Evolutionary conservation across 2,329 filamentous ascomycete genomes (phyloP).

Genomic region (Ascochyta lentis): DNA sequence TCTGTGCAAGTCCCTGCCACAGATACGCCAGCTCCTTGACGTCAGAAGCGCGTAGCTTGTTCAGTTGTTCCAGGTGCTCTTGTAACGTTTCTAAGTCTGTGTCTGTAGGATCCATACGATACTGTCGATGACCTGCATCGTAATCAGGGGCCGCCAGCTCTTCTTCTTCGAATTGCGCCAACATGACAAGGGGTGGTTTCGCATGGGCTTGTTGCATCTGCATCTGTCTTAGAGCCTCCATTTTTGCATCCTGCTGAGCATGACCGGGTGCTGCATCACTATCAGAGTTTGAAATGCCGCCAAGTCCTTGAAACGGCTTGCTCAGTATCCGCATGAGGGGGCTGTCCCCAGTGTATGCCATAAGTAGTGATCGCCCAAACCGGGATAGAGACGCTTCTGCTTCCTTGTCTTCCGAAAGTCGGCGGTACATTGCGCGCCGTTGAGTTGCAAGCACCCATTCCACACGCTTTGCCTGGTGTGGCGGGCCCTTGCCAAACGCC

Average conservation of each 20-base stretch:
- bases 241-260: not conserved
- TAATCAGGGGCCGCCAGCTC: slow-evolving; percentile 28
- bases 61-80: slow-evolving; percentile 23
- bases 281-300: not conserved
- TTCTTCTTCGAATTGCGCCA: slow-evolving; percentile 20
- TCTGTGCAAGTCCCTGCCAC: slow-evolving; percentile 23
- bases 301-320: slow-evolving; percentile 5
- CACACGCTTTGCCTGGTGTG: slow-evolving; percentile 5
- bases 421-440: slow-evolving; percentile 8
- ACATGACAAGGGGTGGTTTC: slow-evolving; percentile 17
- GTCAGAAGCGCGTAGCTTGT: slow-evolving; percentile 14
- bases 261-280: not conserved
- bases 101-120: slow-evolving; percentile 14
- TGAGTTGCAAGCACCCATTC: slow-evolving; percentile 2
- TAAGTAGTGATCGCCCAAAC: slow-evolving; percentile 18
- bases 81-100: slow-evolving; percentile 20
- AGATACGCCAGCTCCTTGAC: slow-evolving; percentile 22
- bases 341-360: slow-evolving; percentile 9
- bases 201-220: slow-evolving; percentile 11
- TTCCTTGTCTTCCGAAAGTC: slow-evolving; percentile 16
- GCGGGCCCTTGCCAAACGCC: slow-evolving; percentile 1
- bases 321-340: slow-evolving; percentile 3
- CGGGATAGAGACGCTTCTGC: slow-evolving; percentile 22
- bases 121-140: slow-evolving; percentile 22
- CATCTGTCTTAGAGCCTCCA: not conserved